Conservation (phyloP, 352 stramenopile species). For the Globisporangium radiosum region DNA sequence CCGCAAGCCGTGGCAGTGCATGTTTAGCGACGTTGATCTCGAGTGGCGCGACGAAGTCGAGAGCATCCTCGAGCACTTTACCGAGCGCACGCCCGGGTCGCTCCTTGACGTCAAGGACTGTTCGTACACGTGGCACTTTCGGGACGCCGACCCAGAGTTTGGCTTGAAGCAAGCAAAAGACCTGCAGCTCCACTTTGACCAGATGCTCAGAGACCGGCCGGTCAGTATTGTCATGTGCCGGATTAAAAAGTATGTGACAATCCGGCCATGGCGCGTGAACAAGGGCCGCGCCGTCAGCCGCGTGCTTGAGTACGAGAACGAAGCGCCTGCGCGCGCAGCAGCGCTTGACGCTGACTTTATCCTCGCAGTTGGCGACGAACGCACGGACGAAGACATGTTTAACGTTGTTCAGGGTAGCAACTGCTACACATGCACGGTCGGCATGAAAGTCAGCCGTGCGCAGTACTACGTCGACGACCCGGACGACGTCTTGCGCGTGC, state of each 20-base stretch:
- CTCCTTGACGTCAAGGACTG: constrained; percentile 83
- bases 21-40: constrained; percentile 75
- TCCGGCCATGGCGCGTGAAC: constrained; percentile 82
- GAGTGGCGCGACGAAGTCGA: constrained; percentile 76
- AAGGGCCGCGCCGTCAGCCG: constrained; percentile 80
- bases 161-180: constrained; percentile 85
- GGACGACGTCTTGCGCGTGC: constrained; percentile 67
- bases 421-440: constrained; percentile 85
- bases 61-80: constrained; percentile 84
- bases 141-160: constrained; percentile 79
- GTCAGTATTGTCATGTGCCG: constrained; percentile 84
- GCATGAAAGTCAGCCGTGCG: constrained; percentile 83
- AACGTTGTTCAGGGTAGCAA: constrained; percentile 86
- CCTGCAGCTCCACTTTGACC: constrained; percentile 86
- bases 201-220: constrained; percentile 81
- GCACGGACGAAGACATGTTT: constrained; percentile 89
- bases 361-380: constrained; percentile 76
- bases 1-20: constrained; percentile 64
- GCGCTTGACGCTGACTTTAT: constrained; percentile 84
- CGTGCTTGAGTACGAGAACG: constrained; percentile 79
- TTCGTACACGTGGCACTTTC: constrained; percentile 86
- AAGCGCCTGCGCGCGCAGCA: constrained; percentile 59
- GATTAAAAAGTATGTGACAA: constrained; percentile 87
- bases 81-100: constrained; percentile 80
- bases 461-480: constrained; percentile 80